Evolutionary conservation across 2,329 filamentous ascomycete species (phyloP).

Genomic region (Epicoccum nigrum): DNA sequence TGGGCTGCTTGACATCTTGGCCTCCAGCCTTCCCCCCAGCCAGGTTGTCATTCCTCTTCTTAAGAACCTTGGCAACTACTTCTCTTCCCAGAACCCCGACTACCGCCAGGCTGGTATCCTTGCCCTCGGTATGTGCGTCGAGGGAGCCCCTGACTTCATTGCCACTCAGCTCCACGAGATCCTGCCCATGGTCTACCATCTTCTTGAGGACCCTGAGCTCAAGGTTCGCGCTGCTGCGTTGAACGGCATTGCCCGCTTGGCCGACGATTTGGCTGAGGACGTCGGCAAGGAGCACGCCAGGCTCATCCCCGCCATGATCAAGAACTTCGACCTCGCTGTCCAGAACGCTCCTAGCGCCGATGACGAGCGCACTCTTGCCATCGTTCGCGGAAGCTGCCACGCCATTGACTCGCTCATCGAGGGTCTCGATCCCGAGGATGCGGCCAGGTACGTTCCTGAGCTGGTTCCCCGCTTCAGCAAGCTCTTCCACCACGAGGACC

Average conservation of each 20-base stretch:
- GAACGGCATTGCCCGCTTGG: constrained; percentile 85
- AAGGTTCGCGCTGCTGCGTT: constrained; percentile 87
- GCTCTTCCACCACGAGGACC: constrained; percentile 82
- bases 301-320: constrained; percentile 82
- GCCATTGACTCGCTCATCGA: constrained; percentile 92
- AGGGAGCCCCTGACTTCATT: constrained; percentile 96
- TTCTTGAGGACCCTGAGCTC: constrained; percentile 83
- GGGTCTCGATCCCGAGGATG: constrained; percentile 79
- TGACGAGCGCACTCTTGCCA: constrained; percentile 77
- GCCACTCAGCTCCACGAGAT: constrained; percentile 88
- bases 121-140: constrained; percentile 89
- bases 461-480: constrained; percentile 84
- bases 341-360: constrained; percentile 66
- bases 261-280: constrained; percentile 91
- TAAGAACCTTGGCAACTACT: constrained; percentile 82
- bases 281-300: constrained; percentile 83
- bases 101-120: constrained; percentile 90
- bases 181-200: constrained; percentile 80
- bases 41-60: constrained; percentile 94
- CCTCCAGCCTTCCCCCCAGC: constrained; percentile 85
- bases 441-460: constrained; percentile 80
- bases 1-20: constrained; percentile 85
- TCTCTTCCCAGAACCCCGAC: constrained; percentile 73
- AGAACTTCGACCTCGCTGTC: constrained; percentile 85
- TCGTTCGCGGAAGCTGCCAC: constrained; percentile 87